Conservation (phyloP, 371 early-diverging fungal genomes). For the Mortierella sp. region DNA sequence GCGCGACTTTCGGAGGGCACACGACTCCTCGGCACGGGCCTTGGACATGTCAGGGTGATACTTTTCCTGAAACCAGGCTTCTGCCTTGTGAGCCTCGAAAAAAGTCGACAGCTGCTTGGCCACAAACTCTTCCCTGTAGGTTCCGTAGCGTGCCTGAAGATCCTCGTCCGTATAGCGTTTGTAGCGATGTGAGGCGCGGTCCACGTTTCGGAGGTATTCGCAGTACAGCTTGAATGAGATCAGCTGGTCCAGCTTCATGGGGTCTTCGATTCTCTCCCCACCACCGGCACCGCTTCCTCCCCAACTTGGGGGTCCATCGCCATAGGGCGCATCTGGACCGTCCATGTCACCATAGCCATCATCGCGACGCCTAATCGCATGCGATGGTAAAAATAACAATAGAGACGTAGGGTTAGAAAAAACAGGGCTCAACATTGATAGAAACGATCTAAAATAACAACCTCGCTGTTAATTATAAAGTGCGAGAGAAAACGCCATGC, state of each 20-base stretch:
- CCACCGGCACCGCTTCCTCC: conserved; percentile 22
- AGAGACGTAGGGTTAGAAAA: not conserved
- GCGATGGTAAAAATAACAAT: not conserved
- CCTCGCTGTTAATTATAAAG: not conserved
- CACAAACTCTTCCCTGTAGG: conserved; percentile 84
- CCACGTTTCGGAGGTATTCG: conserved; percentile 73
- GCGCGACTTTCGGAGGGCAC: conserved; percentile 66
- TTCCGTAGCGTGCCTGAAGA: conserved; percentile 79
- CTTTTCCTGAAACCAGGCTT: conserved; percentile 94
- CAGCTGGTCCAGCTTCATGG: conserved; percentile 81
- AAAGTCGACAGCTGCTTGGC: conserved; percentile 78
- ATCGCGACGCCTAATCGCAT: conserved; percentile 36
- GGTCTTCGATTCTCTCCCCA: conserved; percentile 68
- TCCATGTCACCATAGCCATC: conserved; percentile 52
- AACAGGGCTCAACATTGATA: conserved; percentile 6
- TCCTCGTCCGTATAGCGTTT: conserved; percentile 83
- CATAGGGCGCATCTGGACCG: conserved; percentile 9
- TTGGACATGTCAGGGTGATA: conserved; percentile 82
- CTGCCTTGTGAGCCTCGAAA: conserved; percentile 83
- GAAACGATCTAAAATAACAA: not conserved
- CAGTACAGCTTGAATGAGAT: conserved; percentile 85
- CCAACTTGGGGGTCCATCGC: conserved; percentile 39
- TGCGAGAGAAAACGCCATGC: not conserved
- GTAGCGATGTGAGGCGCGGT: conserved; percentile 59
- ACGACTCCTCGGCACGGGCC: conserved; percentile 69